A percentile compares a stretch with the other conserved stretches of the same genome.
Conservation (phyloP, 805 yeast genomes). For the Yamadazyma nakazawae region DNA sequence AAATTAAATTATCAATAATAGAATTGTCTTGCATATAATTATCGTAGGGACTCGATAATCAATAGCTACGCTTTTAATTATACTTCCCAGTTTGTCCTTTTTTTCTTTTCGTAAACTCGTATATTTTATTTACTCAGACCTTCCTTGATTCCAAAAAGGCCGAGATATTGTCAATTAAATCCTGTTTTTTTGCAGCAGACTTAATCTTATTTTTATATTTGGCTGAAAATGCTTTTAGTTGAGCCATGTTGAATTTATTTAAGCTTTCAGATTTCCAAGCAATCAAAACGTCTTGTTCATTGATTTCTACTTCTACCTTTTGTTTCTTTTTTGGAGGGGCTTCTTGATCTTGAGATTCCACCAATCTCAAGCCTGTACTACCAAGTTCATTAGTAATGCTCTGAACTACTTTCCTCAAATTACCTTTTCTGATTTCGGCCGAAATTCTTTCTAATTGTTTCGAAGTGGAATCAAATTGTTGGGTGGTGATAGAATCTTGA, state of each 20-base stretch:
- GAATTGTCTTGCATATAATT: too few species aligned
- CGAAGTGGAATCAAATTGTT: constrained; percentile 12
- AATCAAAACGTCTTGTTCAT: constrained; percentile 38
- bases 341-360: neutral
- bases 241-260: constrained; percentile 37
- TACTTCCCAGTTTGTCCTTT: neutral
- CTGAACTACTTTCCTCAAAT: neutral
- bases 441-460: neutral
- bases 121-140: neutral
- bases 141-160: constrained; percentile 24
- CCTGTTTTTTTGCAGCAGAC: constrained; percentile 39
- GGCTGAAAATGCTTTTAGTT: constrained; percentile 38
- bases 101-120: neutral
- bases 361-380: neutral
- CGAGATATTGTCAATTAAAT: constrained; percentile 39
- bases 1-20: too few species aligned
- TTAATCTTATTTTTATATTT: constrained; percentile 32
- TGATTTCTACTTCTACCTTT: constrained; percentile 15
- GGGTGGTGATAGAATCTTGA: constrained; percentile 2
- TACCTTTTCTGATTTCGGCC: neutral
- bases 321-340: constrained; percentile 9
- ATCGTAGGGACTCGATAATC: too few species aligned
- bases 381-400: neutral
- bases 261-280: constrained; percentile 41
- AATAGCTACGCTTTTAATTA: too few species aligned